phyloP scores from a whole-genome alignment of 2,329 filamentous ascomycete genomes.

The Ophiosphaerella korrae region DNA sequence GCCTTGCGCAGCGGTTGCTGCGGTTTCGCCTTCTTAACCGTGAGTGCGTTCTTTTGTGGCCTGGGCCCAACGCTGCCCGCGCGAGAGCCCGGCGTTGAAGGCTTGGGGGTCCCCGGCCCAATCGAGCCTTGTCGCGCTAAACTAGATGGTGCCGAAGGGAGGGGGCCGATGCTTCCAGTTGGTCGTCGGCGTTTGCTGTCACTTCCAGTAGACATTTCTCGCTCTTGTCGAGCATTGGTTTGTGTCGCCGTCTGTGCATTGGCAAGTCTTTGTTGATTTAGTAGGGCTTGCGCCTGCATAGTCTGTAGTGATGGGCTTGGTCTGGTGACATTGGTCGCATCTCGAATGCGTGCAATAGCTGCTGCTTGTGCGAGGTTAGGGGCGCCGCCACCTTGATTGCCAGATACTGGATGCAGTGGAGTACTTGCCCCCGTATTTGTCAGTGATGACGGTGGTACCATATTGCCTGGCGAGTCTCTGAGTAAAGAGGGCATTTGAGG shows the following conservation, averaged over 20 bases:
- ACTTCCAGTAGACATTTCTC: constrained; percentile 60
- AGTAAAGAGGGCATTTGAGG: constrained; percentile 65
- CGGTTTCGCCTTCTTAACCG: constrained; percentile 61
- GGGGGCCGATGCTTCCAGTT: constrained; percentile 57
- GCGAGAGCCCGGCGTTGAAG: constrained; percentile 59
- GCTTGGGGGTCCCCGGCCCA: constrained; percentile 68
- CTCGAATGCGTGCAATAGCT: constrained; percentile 51
- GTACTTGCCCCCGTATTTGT: constrained; percentile 52
- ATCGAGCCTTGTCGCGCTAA: constrained; percentile 64
- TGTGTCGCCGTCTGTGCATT: constrained; percentile 42
- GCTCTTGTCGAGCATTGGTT: constrained; percentile 48
- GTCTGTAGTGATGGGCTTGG: constrained; percentile 40
- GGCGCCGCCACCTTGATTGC: constrained; percentile 60
- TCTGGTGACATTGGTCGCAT: constrained; percentile 42
- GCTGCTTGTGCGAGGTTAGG: constrained; percentile 57
- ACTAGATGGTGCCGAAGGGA: constrained; percentile 60
- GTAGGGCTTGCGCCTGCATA: constrained; percentile 44
- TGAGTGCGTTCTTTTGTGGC: constrained; percentile 52
- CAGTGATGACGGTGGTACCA: constrained; percentile 55
- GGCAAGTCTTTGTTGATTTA: constrained; percentile 45
- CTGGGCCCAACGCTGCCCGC: constrained; percentile 64
- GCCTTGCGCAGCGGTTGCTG: constrained; percentile 53
- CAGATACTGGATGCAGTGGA: constrained; percentile 61
- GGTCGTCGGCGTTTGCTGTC: constrained; percentile 65
- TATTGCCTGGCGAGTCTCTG: constrained; percentile 53